Percentiles rank a stretch among this genome's conserved stretches.
Evolutionary conservation across 306 rosid species (phyloP).

Genomic region (Quercus suber): DNA sequence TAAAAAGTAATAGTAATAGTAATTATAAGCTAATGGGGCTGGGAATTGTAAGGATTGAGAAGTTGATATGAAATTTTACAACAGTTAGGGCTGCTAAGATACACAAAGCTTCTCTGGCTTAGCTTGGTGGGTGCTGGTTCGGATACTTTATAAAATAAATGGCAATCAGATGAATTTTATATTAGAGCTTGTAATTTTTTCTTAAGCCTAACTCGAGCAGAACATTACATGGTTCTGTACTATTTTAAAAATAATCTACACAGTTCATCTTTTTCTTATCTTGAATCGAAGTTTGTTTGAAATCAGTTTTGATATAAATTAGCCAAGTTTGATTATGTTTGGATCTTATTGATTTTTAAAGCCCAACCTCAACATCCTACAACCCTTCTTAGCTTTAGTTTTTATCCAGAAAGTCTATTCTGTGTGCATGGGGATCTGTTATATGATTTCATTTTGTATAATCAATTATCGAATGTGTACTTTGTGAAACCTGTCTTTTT

Average conservation of each 20-base stretch:
- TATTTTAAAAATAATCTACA: not conserved
- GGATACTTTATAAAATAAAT: not conserved
- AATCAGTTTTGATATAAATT: not conserved
- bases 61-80: not conserved
- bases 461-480: not conserved
- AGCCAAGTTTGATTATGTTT: not conserved
- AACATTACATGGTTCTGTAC: not conserved
- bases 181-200: not conserved
- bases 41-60: too few species aligned
- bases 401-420: not conserved
- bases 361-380: not conserved
- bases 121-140: not conserved
- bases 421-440: not conserved
- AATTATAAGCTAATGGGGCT: too few species aligned
- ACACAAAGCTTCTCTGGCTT: not conserved
- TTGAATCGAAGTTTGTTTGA: not conserved
- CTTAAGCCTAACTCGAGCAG: not conserved
- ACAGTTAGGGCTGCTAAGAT: too few species aligned
- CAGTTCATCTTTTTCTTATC: not conserved
- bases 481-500: slow-evolving; percentile 7
- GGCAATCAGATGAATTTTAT: not conserved
- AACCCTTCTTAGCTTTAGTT: not conserved
- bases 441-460: not conserved
- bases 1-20: too few species aligned
- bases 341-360: not conserved